Conservation (phyloP, 352 stramenopile species). For the Pilasporangium apinafurcum region DNA sequence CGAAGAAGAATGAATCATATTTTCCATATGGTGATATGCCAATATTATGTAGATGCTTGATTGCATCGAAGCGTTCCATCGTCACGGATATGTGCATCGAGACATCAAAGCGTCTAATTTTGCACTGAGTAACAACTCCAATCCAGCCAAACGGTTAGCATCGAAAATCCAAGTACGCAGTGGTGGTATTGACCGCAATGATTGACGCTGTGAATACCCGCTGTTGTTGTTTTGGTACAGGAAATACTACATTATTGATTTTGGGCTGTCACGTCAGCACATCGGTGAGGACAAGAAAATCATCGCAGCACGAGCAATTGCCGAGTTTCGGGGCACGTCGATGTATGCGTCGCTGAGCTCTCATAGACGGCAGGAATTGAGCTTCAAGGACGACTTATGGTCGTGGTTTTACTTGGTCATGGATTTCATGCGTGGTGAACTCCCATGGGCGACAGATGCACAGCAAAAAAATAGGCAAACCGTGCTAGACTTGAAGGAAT, state of each 20-base stretch:
- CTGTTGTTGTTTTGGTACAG: too few relatives aligned
- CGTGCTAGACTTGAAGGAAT: slow-evolving; percentile 76
- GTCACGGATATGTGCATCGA: slow-evolving; percentile 80
- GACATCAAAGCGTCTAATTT: slow-evolving; percentile 91
- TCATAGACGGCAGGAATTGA: slow-evolving; percentile 70
- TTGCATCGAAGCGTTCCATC: slow-evolving; percentile 83
- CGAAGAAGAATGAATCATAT: not conserved
- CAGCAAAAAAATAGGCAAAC: slow-evolving; percentile 82
- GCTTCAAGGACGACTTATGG: slow-evolving; percentile 84
- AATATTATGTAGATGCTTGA: slow-evolving; percentile 58
- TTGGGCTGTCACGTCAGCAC: slow-evolving; percentile 79
- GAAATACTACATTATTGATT: slow-evolving; percentile 81
- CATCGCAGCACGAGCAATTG: slow-evolving; percentile 45
- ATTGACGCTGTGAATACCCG: not conserved
- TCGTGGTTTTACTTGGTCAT: slow-evolving; percentile 88
- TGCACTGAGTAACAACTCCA: slow-evolving; percentile 41
- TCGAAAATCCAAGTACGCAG: not conserved
- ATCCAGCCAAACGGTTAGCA: slow-evolving; percentile 26
- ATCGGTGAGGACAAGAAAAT: slow-evolving; percentile 54
- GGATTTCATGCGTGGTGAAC: slow-evolving; percentile 81
- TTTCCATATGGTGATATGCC: not conserved
- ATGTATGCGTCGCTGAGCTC: slow-evolving; percentile 88
- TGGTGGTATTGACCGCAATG: not conserved
- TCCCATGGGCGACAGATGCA: slow-evolving; percentile 76
- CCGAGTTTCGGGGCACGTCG: slow-evolving; percentile 83